Evolutionary conservation across 2,329 filamentous ascomycete genomes (phyloP), one percentile per base, ranked within the genome.

Genomic region (Fusarium sp.): DNA sequence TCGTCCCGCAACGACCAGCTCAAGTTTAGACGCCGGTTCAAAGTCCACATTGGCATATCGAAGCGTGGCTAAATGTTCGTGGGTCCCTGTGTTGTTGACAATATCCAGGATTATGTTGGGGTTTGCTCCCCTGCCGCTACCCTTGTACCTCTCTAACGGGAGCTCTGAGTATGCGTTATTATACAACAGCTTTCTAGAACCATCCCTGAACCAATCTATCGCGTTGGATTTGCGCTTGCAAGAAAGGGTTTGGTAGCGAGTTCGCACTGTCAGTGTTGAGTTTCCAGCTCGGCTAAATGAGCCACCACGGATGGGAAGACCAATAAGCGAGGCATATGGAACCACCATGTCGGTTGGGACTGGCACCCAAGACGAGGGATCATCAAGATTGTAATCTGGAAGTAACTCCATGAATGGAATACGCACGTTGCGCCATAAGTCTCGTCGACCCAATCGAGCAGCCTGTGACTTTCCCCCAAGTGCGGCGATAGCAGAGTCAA

Each of bases 321-420:
- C 67, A 6, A 71, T 35, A 0, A 63, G 4, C 0, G 69, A 71
- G 2, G 67, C 50, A 4, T 71, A 63, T 1, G 69, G 48, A 2
- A 48, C 37, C 7, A 70, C 7, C 20, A 61, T 27, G 37, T 54
- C 57, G 0, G 56, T 5, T 3, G 67, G 30, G 0, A 71, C 45
- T 4, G 67, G 18, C 1, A 62, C 1, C 67, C 69, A 71, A 0
- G 41, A 4, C 7, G 34, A 2, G 1, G 57, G 41, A 3, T 59
- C 7, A 2, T 37, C 5, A 6, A 18, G 7, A 14, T 54, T 13
- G 10, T 71, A 59, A 8, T 2, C 9, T 11, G 35, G 25, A 8
- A 71, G 3, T 10, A 58, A 20, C 23, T 71, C 50, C 2, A 71
- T 14, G n/a, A 71, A 63, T 0, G 69, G 67, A 0, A 71, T 60